Percentiles rank a stretch among this genome's conserved stretches.
phyloP scores from a whole-genome alignment of 2,329 filamentous ascomycete species.

The Shiraia sp. region DNA sequence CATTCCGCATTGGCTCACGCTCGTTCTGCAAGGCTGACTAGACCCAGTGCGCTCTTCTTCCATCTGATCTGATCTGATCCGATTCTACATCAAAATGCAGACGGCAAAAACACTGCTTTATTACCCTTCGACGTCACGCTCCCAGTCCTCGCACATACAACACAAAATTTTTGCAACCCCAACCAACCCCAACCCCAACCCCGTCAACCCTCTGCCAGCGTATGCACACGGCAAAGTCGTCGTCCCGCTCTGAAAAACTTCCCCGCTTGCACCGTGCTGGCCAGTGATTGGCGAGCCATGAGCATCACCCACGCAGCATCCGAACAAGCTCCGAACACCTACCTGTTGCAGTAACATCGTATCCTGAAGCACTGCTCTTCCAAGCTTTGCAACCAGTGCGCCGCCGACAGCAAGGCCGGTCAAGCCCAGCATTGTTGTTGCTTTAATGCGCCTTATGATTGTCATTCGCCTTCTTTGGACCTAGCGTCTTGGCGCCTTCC shows the following conservation, averaged over 20 bases:
- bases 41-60: too few species aligned
- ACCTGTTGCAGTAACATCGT: neutral
- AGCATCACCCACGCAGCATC: neutral
- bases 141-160: too few species aligned
- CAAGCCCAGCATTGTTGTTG: conserved; percentile 11
- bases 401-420: conserved; percentile 7
- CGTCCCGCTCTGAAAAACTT: too few species aligned
- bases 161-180: too few species aligned
- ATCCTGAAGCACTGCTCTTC: neutral
- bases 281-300: neutral
- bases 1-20: too few species aligned
- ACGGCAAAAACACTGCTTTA: too few species aligned
- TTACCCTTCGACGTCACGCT: too few species aligned
- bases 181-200: neutral
- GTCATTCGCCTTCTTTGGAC: conserved; percentile 6
- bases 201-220: too few species aligned
- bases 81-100: too few species aligned
- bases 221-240: too few species aligned
- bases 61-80: too few species aligned
- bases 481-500: conserved; percentile 15
- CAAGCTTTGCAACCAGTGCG: conserved; percentile 1
- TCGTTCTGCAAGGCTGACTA: too few species aligned
- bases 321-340: neutral
- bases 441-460: conserved; percentile 21
- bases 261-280: conserved; percentile 4